Evolutionary conservation across 2,329 filamentous ascomycete genomes (phyloP).

Genomic region (Fusarium irregulare): DNA sequence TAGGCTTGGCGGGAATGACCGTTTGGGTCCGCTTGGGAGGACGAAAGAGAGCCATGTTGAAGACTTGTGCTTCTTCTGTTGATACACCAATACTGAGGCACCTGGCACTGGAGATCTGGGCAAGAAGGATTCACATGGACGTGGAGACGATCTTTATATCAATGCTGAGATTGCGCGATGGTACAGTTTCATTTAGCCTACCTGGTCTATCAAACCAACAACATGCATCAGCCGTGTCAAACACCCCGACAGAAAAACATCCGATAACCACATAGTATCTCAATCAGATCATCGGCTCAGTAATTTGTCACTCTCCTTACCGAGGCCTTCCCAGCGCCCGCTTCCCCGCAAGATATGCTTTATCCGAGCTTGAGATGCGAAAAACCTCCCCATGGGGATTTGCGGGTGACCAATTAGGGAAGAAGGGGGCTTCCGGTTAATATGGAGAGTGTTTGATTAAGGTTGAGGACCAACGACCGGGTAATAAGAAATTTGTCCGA

Average conservation of each 20-base stretch:
- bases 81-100: neutral
- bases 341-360: slow-evolving; percentile 18
- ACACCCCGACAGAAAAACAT: neutral
- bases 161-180: neutral
- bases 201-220: neutral
- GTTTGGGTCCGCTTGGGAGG: slow-evolving; percentile 21
- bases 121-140: neutral
- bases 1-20: slow-evolving; percentile 18
- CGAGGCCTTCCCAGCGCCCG: neutral
- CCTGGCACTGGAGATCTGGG: neutral
- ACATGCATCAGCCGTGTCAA: neutral
- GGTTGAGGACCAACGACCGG: neutral
- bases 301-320: neutral
- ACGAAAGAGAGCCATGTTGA: slow-evolving; percentile 6
- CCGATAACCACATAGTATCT: neutral
- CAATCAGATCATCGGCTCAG: neutral
- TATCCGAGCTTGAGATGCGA: slow-evolving; percentile 13
- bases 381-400: slow-evolving; percentile 16
- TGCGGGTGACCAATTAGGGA: too few relatives aligned
- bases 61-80: too few relatives aligned
- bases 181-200: neutral
- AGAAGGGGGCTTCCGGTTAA: neutral
- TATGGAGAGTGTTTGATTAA: neutral
- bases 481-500: neutral
- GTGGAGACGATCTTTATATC: slow-evolving; percentile 6